A percentile compares a stretch with the other conserved stretches of the same genome.
Evolutionary conservation across 2,329 filamentous ascomycete species (phyloP).

Genomic region (Aureobasidium sp.): DNA sequence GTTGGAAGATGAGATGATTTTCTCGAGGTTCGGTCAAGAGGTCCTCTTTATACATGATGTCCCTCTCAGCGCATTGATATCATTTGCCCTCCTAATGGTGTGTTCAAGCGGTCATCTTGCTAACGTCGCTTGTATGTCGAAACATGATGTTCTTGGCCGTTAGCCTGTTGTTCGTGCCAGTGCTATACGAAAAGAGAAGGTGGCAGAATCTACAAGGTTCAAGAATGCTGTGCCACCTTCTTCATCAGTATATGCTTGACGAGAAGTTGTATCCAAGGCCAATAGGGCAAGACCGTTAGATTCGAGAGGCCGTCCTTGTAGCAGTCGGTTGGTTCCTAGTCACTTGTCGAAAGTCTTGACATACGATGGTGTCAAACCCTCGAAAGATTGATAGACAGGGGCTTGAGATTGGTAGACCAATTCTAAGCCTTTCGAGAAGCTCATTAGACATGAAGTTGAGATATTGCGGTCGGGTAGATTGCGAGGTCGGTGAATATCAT

Average conservation of each 20-base stretch:
- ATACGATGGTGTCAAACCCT: background rate
- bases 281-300: background rate
- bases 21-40: background rate
- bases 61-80: background rate
- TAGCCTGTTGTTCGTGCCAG: background rate
- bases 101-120: background rate
- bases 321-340: background rate
- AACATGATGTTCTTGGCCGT: background rate
- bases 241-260: background rate
- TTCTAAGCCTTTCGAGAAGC: conserved; percentile 4
- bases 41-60: background rate
- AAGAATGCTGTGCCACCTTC: background rate
- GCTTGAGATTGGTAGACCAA: background rate
- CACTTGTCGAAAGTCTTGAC: background rate
- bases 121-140: background rate
- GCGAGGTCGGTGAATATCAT: background rate
- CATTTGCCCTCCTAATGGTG: background rate
- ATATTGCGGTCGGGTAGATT: background rate
- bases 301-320: background rate
- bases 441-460: background rate
- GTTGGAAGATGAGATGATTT: background rate
- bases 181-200: conserved; percentile 6
- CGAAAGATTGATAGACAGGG: background rate
- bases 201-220: background rate
- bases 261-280: background rate